Percentiles rank a stretch among this genome's conserved stretches.
phyloP scores from a whole-genome alignment of 1,284 basidiomycete species.

The Malassezia psittaci region DNA sequence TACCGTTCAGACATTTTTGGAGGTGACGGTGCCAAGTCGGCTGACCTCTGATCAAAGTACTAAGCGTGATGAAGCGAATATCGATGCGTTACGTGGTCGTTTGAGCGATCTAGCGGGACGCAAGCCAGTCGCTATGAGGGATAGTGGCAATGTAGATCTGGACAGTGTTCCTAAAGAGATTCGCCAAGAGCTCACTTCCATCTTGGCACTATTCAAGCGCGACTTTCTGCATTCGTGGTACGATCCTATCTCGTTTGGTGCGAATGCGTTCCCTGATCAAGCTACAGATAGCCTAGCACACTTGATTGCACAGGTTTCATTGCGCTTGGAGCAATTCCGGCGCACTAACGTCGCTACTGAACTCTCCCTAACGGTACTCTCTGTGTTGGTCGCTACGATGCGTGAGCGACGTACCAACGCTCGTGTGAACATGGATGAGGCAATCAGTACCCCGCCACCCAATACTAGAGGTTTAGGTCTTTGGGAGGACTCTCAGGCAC shows the following conservation, averaged over 20 bases:
- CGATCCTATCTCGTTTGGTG: constrained; percentile 15
- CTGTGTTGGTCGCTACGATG: constrained; percentile 12
- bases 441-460: not conserved
- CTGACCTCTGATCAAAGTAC: not conserved
- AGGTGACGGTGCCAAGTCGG: constrained; percentile 7
- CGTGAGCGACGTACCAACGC: not conserved
- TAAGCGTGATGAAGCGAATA: not conserved
- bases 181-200: constrained; percentile 1
- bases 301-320: constrained; percentile 4
- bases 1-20: constrained; percentile 8
- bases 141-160: not conserved
- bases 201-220: constrained; percentile 7
- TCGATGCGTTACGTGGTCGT: constrained; percentile 2
- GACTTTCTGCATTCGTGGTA: constrained; percentile 21
- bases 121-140: not conserved
- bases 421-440: not conserved
- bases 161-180: constrained; percentile 1
- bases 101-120: not conserved
- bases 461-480: not conserved
- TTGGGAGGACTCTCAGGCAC: constrained; percentile 3
- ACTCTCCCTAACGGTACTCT: constrained; percentile 13
- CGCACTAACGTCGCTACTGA: constrained; percentile 13
- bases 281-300: constrained; percentile 8
- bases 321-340: constrained; percentile 9
- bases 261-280: constrained; percentile 7